Base-by-base conservation (phyloP, 2,329 filamentous ascomycete species). In the Aotearoamyces nothofagi region DNA sequence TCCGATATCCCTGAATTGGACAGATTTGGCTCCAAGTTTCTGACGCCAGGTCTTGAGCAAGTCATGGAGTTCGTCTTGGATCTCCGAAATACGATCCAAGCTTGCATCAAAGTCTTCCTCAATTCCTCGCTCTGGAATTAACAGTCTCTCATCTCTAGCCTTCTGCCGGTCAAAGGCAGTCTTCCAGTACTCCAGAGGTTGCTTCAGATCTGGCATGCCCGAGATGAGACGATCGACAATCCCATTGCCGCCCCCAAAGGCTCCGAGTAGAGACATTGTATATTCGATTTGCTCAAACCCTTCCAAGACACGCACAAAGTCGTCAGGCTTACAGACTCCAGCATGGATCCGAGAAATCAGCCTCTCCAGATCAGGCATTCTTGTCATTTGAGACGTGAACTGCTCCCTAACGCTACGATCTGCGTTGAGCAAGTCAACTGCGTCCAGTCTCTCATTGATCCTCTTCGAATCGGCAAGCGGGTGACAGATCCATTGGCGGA, bases 271-370 rank as follows among this genome's bases (percentile, higher is more conserved):
- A 29, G 72, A 69, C 66, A 93, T 82, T 1, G 86, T 92, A 50
- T 93, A 90, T 38, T 94, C 84, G 25, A 98, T 96, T 53, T 94
- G 87, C 57, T 96, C 90, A 42, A 94, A 98, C 0, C 90, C 90
- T 51, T 96, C 86, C 0, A 98, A 62, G 0, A 96, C 87, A 26
- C 76, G 79, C 25, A 96, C 73, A 50, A 98, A 98, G 49, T 98
- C 90, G 32, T 90, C 80, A 0, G 84, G 70, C 46, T 75, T 82
- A 57, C 86, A 94, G n/a, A 73, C 73, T 1, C 82, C 81, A 1
- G 90, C 90, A 45, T 98, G 90, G 8, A 98, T 78, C 6, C 90
- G 78, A 15, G 90, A 98, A 30, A 96, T 92, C 25, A 96, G 66
- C 22, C 90, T 69, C 53, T 98, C 90, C 8, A 98, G 63, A 51